These are phyloP conservation scores for Acorus gramineus DNA, from an alignment of 106 monocot genomes.

Conservation along the genomic window DNA sequence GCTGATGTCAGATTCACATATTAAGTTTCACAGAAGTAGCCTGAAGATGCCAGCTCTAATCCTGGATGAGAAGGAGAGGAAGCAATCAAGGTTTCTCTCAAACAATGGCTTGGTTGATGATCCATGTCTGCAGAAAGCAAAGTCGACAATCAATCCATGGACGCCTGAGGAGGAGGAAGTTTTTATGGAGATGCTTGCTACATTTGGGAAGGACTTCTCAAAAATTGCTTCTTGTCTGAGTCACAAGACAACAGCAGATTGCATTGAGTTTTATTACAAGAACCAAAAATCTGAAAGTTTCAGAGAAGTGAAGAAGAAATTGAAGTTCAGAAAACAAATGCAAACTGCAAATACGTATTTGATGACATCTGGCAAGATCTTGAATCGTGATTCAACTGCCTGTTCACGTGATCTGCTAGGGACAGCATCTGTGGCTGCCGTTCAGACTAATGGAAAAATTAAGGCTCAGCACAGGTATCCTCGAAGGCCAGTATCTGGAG, in stretches of 20 bases:
- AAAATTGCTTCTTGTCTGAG: constrained; percentile 64
- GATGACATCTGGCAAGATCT: constrained; percentile 44
- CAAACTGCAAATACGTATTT: constrained; percentile 34
- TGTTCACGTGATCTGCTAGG: constrained; percentile 27
- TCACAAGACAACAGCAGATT: constrained; percentile 90
- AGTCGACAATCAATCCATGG: constrained; percentile 73
- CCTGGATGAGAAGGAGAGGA: constrained; percentile 57
- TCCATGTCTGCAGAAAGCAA: constrained; percentile 58
- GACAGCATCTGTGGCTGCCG: constrained; percentile 21
- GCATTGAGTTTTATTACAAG: constrained; percentile 94
- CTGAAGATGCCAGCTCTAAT: constrained; percentile 80
- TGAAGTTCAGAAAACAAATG: constrained; percentile 35
- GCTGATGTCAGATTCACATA: constrained; percentile 39
- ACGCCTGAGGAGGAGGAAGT: constrained; percentile 54
- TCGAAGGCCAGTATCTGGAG: constrained; percentile 9
- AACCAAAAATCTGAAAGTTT: constrained; percentile 79
- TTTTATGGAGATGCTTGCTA: constrained; percentile 80
- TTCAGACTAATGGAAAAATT: constrained; percentile 8
- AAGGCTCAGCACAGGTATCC: constrained; percentile 15
- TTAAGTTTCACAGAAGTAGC: constrained; percentile 35
- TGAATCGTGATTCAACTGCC: constrained; percentile 35
- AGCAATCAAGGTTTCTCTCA: constrained; percentile 33
- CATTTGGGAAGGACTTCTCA: constrained; percentile 66
- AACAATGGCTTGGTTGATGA: constrained; percentile 73
- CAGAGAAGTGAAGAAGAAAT: constrained; percentile 47